Percentiles rank a stretch among this genome's conserved stretches.
Conservation (phyloP, 2,329 filamentous ascomycete genomes). For the Pseudocercospora crystallina region DNA sequence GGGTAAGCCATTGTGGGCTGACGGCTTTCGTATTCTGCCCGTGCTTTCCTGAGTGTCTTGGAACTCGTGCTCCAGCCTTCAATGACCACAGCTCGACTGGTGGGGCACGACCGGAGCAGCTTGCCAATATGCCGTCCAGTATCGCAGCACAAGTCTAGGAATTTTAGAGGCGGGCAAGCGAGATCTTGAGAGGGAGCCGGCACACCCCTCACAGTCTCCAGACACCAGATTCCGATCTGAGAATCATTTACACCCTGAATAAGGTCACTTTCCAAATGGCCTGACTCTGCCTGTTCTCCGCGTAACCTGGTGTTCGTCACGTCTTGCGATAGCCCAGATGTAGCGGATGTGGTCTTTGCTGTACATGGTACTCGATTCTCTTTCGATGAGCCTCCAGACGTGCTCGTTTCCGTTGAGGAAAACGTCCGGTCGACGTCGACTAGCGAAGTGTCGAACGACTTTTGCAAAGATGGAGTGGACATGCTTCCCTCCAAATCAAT, state of each 20-base stretch:
- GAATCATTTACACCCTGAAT: slow-evolving; percentile 63
- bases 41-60: slow-evolving; percentile 45
- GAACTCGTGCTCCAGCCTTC: slow-evolving; percentile 16
- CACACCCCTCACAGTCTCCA: slow-evolving; percentile 24
- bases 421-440: slow-evolving; percentile 16
- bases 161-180: slow-evolving; percentile 30
- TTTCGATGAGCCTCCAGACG: slow-evolving; percentile 10
- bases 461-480: slow-evolving; percentile 12
- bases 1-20: too few species aligned
- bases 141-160: slow-evolving; percentile 66
- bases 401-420: slow-evolving; percentile 19
- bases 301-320: slow-evolving; percentile 47
- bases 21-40: slow-evolving; percentile 4
- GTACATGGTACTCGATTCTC: slow-evolving; percentile 2
- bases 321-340: neutral
- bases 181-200: slow-evolving; percentile 17
- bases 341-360: neutral
- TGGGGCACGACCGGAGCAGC: slow-evolving; percentile 38
- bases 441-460: slow-evolving; percentile 21
- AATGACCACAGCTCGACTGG: slow-evolving; percentile 35
- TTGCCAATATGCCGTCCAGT: slow-evolving; percentile 63
- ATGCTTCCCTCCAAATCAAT: slow-evolving; percentile 1
- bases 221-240: slow-evolving; percentile 55
- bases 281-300: slow-evolving; percentile 54
- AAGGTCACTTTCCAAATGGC: slow-evolving; percentile 67